Base-by-base conservation (phyloP, 768 basidiomycete genomes). In the Rhodotorula diobovata region DNA sequence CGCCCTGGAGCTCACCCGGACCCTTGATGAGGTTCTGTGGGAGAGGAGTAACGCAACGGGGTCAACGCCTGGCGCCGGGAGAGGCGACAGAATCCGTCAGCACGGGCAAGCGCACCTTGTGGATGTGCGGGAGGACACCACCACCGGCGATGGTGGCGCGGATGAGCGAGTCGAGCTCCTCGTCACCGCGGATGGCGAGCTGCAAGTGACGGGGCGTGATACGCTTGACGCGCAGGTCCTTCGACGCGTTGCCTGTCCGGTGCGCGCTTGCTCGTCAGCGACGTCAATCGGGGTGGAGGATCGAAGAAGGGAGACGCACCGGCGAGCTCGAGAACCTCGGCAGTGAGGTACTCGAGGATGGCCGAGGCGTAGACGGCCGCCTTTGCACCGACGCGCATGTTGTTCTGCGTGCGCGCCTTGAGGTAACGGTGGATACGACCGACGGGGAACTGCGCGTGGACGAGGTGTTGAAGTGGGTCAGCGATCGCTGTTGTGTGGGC, bases 371-470 rank as follows among this genome's bases (percentile, higher is more conserved):
- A 95, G 25, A 97, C 94, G 16, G 94, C 93, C 37, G 93, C 93
- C 80, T 96, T 96, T n/a, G 93, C 94, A 39, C 93, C 94, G 74
- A 98, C 92, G 48, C 93, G 89, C 64, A 95, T 88, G 79, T 93
- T 94, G 81, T 94, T 89, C 79, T 93, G 90, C 28, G 91, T 95
- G 74, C 90, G 86, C 79, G 89, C 89, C 80, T 96, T 93, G 75
- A 96, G 82, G 82, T 91, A 95, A 83, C 94, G 87, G 80, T 98
- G 94, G 67, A 96, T 93, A 91, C 93, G 93, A 61, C 93, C 93
- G 56, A 96, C 94, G 48, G 93, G 93, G 81, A 96, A 96, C 92
- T 93, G 76, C 20, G 54, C 30, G 51, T 2, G 23, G 67, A n/a
- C 65, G 51, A 30, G 65, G 23, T 6, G 28, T 2, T 12, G 14